These are phyloP conservation scores for Hanseniaspora valbyensis DNA, from an alignment of 805 yeast species.

Conservation along the genomic window DNA sequence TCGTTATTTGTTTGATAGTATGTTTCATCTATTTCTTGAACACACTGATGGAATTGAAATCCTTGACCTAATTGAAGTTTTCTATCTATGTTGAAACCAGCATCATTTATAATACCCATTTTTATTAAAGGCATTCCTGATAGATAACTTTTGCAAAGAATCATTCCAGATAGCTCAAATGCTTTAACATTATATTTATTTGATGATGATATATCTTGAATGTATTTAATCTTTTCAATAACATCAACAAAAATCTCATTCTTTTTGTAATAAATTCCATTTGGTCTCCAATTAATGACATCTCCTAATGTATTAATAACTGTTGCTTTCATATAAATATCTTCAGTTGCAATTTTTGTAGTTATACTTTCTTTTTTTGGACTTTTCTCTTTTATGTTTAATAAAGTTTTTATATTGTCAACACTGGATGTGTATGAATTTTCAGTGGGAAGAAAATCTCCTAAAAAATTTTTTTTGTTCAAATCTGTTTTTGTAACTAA, in stretches of 20 bases:
- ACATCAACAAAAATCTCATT: constrained; percentile 87
- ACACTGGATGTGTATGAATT: background rate
- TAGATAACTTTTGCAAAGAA: constrained; percentile 61
- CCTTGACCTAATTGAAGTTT: constrained; percentile 41
- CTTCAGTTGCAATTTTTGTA: constrained; percentile 19
- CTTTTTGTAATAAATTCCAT: constrained; percentile 75
- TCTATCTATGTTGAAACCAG: constrained; percentile 35
- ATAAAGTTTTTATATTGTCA: background rate
- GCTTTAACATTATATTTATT: constrained; percentile 39
- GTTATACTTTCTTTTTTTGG: background rate
- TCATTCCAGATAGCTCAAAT: constrained; percentile 60
- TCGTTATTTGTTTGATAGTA: constrained; percentile 41
- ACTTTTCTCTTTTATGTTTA: background rate
- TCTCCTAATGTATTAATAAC: constrained; percentile 68
- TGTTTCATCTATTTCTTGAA: constrained; percentile 34
- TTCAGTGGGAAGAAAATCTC: background rate
- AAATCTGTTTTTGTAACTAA: constrained; percentile 11
- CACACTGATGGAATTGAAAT: constrained; percentile 80
- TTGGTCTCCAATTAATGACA: constrained; percentile 83
- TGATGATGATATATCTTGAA: constrained; percentile 49
- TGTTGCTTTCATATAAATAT: constrained; percentile 48
- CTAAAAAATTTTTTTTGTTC: background rate
- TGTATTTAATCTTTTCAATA: constrained; percentile 59
- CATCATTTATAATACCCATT: constrained; percentile 54
- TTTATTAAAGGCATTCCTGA: constrained; percentile 84